Percentiles rank a stretch among this genome's conserved stretches.
phyloP scores from a whole-genome alignment of 495 filamentous ascomycete species.

The Lophiotrema nucula region DNA sequence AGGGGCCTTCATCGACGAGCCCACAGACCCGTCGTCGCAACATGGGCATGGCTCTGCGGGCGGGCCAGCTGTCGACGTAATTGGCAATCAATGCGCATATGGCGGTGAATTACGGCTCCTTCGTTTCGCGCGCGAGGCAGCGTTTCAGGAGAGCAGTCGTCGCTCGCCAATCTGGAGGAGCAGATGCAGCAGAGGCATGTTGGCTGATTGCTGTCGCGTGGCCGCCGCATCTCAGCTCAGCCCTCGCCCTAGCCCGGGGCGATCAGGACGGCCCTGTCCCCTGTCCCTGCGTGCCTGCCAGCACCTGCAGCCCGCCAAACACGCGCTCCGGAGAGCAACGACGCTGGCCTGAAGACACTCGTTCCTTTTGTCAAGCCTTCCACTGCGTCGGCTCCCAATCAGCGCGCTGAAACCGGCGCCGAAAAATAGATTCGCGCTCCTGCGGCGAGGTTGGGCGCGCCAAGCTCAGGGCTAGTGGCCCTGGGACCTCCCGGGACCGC shows the following conservation, averaged over 20 bases:
- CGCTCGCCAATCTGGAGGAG: constrained; percentile 23
- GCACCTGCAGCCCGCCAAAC: too few relatives aligned
- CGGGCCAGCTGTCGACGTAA: too few relatives aligned
- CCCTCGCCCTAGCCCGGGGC: constrained; percentile 1
- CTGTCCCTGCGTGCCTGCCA: too few relatives aligned
- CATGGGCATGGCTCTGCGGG: too few relatives aligned
- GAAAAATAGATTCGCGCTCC: constrained; percentile 10
- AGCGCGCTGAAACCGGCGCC: constrained; percentile 5
- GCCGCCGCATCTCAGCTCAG: constrained; percentile 24
- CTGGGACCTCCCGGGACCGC: background rate
- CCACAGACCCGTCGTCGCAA: too few relatives aligned
- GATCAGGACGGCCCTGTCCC: too few relatives aligned
- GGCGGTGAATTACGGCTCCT: too few relatives aligned
- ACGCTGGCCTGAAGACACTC: background rate
- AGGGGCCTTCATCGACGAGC: too few relatives aligned
- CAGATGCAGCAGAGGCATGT: background rate
- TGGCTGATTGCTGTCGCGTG: constrained; percentile 8
- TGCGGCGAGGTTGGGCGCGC: background rate
- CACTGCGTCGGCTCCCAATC: constrained; percentile 19
- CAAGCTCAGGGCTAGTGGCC: background rate
- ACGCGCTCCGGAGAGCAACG: background rate
- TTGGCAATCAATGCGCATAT: too few relatives aligned
- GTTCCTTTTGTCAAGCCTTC: constrained; percentile 16
- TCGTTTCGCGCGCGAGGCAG: constrained; percentile 21
- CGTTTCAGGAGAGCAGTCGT: constrained; percentile 18